phyloP scores from a whole-genome alignment of 805 yeast genomes.

The Barnettozyma pratensis region DNA sequence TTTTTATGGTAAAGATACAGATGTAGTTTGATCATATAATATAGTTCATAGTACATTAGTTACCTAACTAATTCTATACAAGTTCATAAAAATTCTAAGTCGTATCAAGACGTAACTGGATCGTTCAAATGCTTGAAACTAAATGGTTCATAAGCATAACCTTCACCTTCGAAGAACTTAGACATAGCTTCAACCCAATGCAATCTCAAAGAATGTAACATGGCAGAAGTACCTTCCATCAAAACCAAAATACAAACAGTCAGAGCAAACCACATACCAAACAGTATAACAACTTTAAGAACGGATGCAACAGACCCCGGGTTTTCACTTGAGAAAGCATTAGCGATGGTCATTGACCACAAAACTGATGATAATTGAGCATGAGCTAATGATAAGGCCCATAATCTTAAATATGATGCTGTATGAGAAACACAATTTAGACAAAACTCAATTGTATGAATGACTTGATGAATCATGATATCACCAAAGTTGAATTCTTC shows the following conservation, averaged over 20 bases:
- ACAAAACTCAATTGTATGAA: conserved; percentile 97
- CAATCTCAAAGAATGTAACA: conserved; percentile 96
- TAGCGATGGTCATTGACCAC: conserved; percentile 80
- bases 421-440: conserved; percentile 97
- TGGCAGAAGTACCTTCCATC: conserved; percentile 99
- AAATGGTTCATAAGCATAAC: conserved; percentile 86
- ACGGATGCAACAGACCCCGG: conserved; percentile 59
- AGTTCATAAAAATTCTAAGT: neutral
- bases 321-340: conserved; percentile 54
- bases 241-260: conserved; percentile 88
- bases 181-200: conserved; percentile 99
- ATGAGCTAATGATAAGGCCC: conserved; percentile 98
- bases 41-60: too few species aligned
- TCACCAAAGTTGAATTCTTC: conserved; percentile 58
- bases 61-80: too few species aligned
- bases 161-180: conserved; percentile 96
- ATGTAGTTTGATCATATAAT: too few species aligned
- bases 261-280: conserved; percentile 91
- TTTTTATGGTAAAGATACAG: too few species aligned
- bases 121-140: conserved; percentile 39
- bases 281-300: conserved; percentile 67
- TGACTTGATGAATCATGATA: conserved; percentile 94
- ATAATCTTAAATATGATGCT: conserved; percentile 91
- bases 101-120: neutral
- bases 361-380: conserved; percentile 92